Evolutionary conservation across 805 yeast genomes (phyloP).

Genomic region (Kluyveromyces starmeri): DNA sequence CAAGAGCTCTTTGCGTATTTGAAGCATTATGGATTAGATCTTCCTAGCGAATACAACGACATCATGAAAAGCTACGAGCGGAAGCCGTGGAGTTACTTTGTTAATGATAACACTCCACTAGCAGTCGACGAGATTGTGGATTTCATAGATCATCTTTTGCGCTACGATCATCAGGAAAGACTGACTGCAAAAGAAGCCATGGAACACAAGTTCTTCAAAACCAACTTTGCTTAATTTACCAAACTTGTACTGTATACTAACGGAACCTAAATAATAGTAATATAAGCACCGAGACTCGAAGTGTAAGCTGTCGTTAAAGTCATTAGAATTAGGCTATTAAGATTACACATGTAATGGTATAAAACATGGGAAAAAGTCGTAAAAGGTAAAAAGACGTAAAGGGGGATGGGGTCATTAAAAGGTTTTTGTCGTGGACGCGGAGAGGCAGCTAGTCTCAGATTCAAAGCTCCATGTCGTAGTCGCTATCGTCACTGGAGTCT

Average conservation of each 20-base stretch:
- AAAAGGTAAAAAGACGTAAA: too few relatives aligned
- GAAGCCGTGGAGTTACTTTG: slow-evolving; percentile 59
- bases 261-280: too few relatives aligned
- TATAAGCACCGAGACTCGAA: too few relatives aligned
- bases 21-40: slow-evolving; percentile 55
- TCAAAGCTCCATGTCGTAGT: slow-evolving; percentile 4
- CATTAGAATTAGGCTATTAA: too few relatives aligned
- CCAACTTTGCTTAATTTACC: slow-evolving; percentile 11
- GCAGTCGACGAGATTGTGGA: slow-evolving; percentile 53
- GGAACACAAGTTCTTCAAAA: slow-evolving; percentile 60
- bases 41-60: slow-evolving; percentile 74
- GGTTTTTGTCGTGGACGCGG: too few relatives aligned
- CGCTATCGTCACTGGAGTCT: slow-evolving; percentile 3
- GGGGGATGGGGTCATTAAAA: too few relatives aligned
- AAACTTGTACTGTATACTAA: too few relatives aligned
- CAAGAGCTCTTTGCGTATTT: slow-evolving; percentile 61
- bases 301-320: too few relatives aligned
- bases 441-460: too few relatives aligned
- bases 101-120: slow-evolving; percentile 44
- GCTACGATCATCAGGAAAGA: slow-evolving; percentile 82
- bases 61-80: slow-evolving; percentile 55
- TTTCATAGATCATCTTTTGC: slow-evolving; percentile 60
- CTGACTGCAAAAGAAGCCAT: slow-evolving; percentile 84
- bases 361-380: too few relatives aligned
- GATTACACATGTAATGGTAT: too few relatives aligned